Evolutionary conservation across 305 asterid genomes (phyloP).

Genomic region (Fraxinus dipetala): DNA sequence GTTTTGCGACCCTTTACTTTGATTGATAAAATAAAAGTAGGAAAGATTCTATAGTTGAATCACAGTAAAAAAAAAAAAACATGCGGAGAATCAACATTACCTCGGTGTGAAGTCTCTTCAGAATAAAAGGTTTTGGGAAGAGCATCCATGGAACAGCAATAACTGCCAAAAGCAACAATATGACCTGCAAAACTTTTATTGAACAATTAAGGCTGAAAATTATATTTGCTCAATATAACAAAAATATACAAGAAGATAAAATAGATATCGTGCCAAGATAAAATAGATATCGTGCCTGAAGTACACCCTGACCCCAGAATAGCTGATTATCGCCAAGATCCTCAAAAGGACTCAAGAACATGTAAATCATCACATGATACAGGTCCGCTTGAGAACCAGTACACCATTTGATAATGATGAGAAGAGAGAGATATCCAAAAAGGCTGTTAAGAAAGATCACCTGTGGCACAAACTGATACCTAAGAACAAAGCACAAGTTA

Average conservation of each 20-base stretch:
- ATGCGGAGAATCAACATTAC: constrained; percentile 35
- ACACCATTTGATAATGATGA: constrained; percentile 84
- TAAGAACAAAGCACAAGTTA: constrained; percentile 33
- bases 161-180: constrained; percentile 72
- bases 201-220: constrained; percentile 9
- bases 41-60: background rate
- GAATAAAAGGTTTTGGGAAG: constrained; percentile 93
- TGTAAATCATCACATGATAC: constrained; percentile 97
- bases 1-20: constrained; percentile 9
- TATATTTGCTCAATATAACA: background rate
- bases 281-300: constrained; percentile 59
- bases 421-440: constrained; percentile 94
- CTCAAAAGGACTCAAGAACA: constrained; percentile 96
- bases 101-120: constrained; percentile 79
- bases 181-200: constrained; percentile 48
- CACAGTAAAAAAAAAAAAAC: constrained; percentile 10
- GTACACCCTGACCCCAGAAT: constrained; percentile 83
- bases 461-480: constrained; percentile 97
- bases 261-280: constrained; percentile 43
- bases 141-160: constrained; percentile 99
- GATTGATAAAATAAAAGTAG: constrained; percentile 12
- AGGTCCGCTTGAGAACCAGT: constrained; percentile 95
- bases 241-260: constrained; percentile 16
- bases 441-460: constrained; percentile 90
- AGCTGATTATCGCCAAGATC: constrained; percentile 81